A percentile compares a stretch with the other conserved stretches of the same genome.
phyloP scores from a whole-genome alignment of 768 basidiomycete species.

The Hortiboletus campestris region DNA sequence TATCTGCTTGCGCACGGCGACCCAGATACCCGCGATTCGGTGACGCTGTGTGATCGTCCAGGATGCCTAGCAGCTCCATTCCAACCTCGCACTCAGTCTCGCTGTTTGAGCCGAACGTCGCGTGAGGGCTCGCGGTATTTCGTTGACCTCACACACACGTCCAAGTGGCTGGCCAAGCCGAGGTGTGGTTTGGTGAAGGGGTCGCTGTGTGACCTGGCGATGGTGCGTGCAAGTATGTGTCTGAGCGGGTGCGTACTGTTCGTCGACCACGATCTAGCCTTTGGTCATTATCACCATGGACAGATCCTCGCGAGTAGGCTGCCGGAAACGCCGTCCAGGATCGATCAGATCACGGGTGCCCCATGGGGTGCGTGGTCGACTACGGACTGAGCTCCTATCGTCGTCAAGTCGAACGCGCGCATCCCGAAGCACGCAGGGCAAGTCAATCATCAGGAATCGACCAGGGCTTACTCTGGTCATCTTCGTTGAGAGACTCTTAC shows the following conservation, averaged over 20 bases:
- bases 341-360: slow-evolving; percentile 37
- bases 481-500: no score
- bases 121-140: slow-evolving; percentile 37
- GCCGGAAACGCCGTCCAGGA: slow-evolving; percentile 31
- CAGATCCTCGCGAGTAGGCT: slow-evolving; percentile 35
- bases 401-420: slow-evolving; percentile 34
- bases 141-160: slow-evolving; percentile 29
- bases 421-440: slow-evolving; percentile 33
- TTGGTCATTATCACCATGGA: background rate
- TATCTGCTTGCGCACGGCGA: slow-evolving; percentile 38
- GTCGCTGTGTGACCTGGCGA: slow-evolving; percentile 37
- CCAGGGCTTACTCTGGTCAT: no score
- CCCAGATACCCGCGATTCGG: slow-evolving; percentile 26
- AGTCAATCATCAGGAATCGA: slow-evolving; percentile 13
- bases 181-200: slow-evolving; percentile 24
- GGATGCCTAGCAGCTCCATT: slow-evolving; percentile 50
- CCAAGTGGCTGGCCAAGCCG: slow-evolving; percentile 23
- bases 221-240: slow-evolving; percentile 34
- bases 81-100: slow-evolving; percentile 48
- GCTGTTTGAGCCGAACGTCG: slow-evolving; percentile 51
- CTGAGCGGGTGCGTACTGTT: slow-evolving; percentile 16
- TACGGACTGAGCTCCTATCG: slow-evolving; percentile 36
- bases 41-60: slow-evolving; percentile 43
- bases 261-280: background rate
- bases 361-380: slow-evolving; percentile 38